These are phyloP conservation scores for Cryptosporidium meleagridis DNA, from an alignment of 169 alveolate species.

Conservation along the genomic window DNA sequence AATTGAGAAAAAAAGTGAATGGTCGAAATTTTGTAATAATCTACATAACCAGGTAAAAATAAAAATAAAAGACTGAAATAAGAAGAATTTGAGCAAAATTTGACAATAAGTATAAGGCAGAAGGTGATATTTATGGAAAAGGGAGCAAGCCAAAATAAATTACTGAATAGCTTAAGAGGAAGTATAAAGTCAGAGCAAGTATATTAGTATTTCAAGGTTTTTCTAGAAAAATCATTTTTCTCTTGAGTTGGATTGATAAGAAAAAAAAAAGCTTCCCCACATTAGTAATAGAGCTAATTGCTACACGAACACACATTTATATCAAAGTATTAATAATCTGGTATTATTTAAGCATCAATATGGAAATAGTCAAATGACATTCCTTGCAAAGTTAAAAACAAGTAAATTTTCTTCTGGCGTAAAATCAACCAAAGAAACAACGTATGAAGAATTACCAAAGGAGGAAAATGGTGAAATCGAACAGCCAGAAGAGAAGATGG, in stretches of 20 bases:
- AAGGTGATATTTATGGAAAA: neutral
- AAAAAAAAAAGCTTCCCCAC: neutral
- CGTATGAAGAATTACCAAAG: neutral
- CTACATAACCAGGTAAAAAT: neutral
- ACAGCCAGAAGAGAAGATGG: neutral
- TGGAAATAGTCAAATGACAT: slow-evolving; percentile 26
- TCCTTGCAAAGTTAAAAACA: slow-evolving; percentile 25
- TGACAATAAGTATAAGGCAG: neutral
- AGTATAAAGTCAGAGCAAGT: neutral
- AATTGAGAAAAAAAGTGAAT: neutral
- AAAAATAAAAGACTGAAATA: neutral
- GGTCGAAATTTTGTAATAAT: neutral
- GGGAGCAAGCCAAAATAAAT: neutral
- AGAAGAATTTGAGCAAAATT: neutral
- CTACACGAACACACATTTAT: neutral
- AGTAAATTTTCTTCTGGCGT: slow-evolving; percentile 7
- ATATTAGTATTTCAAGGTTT: neutral
- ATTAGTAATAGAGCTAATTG: no score
- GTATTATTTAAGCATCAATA: neutral
- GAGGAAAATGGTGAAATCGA: neutral
- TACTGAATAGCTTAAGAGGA: neutral
- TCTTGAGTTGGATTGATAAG: neutral
- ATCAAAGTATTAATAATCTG: neutral
- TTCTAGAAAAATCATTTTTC: neutral
- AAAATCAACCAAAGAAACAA: neutral